Conservation (phyloP, 208 protist genomes). For the Angomonas deanei region DNA sequence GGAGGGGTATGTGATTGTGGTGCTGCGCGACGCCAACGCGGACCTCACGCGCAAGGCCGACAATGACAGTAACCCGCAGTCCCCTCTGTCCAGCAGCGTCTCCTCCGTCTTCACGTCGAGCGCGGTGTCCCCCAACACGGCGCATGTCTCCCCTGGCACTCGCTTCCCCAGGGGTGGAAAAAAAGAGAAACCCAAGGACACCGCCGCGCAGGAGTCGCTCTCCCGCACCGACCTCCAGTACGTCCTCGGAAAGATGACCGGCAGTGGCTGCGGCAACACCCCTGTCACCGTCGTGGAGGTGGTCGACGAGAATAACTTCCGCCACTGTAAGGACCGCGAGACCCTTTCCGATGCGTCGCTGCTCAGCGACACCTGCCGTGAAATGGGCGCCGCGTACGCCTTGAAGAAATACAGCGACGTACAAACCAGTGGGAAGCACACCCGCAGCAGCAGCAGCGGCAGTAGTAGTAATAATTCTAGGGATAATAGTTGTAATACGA, state of each 20-base stretch:
- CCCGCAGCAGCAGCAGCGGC: not conserved
- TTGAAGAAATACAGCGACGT: not conserved
- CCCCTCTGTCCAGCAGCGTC: not conserved
- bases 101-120: not conserved
- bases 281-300: not conserved
- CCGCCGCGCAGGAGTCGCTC: too few species aligned
- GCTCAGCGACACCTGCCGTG: not conserved
- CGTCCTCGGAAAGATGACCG: not conserved
- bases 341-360: not conserved
- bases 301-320: not conserved
- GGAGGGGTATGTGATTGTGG: slow-evolving; percentile 9
- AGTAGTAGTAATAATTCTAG: not conserved
- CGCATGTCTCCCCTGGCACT: too few species aligned
- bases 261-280: not conserved
- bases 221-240: not conserved
- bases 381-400: not conserved
- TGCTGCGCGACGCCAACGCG: slow-evolving; percentile 2
- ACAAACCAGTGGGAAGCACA: not conserved
- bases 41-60: too few species aligned
- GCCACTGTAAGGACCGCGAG: not conserved
- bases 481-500: too few species aligned
- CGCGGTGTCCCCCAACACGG: not conserved
- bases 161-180: too few species aligned
- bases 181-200: too few species aligned
- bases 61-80: not conserved